Evolutionary conservation across 2,329 filamentous ascomycete species (phyloP).

Genomic region (Alternaria arborescens): DNA sequence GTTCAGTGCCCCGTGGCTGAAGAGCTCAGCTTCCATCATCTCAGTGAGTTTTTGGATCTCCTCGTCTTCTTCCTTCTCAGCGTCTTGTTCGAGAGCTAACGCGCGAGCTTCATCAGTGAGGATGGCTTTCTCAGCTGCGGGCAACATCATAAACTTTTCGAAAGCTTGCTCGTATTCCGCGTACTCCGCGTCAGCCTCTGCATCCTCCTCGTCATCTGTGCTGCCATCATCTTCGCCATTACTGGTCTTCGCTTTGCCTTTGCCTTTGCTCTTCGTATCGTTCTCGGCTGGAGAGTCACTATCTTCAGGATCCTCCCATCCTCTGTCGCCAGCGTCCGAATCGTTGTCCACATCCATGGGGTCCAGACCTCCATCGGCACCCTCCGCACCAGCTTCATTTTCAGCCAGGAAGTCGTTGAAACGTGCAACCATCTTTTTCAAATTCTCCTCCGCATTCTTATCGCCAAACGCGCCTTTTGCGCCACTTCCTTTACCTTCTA

Average conservation of each 20-base stretch:
- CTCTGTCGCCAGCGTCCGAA: slow-evolving; percentile 57
- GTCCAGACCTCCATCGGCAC: slow-evolving; percentile 69
- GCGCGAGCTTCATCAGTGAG: slow-evolving; percentile 46
- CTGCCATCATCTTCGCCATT: slow-evolving; percentile 4
- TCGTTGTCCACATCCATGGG: slow-evolving; percentile 74
- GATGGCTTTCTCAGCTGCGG: slow-evolving; percentile 49
- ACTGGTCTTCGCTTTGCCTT: slow-evolving; percentile 70
- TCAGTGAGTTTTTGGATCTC: slow-evolving; percentile 72
- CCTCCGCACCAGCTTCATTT: slow-evolving; percentile 80
- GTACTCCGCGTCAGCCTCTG: slow-evolving; percentile 78
- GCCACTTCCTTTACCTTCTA: slow-evolving; percentile 61
- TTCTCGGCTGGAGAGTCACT: slow-evolving; percentile 53
- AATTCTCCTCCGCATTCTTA: slow-evolving; percentile 72
- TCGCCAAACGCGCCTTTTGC: slow-evolving; percentile 64
- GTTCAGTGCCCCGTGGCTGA: slow-evolving; percentile 71
- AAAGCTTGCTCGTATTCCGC: slow-evolving; percentile 79
- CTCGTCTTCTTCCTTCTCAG: slow-evolving; percentile 55
- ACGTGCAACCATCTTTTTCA: slow-evolving; percentile 90
- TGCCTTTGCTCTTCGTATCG: slow-evolving; percentile 49
- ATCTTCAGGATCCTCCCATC: slow-evolving; percentile 55
- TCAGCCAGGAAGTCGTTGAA: slow-evolving; percentile 94
- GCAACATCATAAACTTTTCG: slow-evolving; percentile 80
- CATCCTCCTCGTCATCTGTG: slow-evolving; percentile 47
- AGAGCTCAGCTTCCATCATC: slow-evolving; percentile 77
- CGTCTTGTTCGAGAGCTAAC: slow-evolving; percentile 53